A percentile compares a stretch with the other conserved stretches of the same genome.
phyloP scores from a whole-genome alignment of 2,329 filamentous ascomycete genomes.

The Ilyonectria mors-panacis region DNA sequence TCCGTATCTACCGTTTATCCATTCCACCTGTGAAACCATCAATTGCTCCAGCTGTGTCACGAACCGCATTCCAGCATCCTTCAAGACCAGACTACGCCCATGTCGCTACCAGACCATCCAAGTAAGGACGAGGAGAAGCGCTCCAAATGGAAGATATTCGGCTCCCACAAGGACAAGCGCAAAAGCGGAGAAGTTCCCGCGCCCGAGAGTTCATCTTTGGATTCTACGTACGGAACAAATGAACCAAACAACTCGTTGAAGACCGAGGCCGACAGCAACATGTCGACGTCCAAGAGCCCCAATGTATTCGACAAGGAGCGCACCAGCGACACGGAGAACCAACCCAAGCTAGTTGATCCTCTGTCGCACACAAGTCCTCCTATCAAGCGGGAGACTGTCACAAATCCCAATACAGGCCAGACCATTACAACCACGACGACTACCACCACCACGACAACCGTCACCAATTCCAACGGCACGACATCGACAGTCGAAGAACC shows the following conservation, averaged over 20 bases:
- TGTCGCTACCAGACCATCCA: constrained; percentile 31
- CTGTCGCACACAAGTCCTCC: constrained; percentile 26
- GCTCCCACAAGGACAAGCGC: constrained; percentile 42
- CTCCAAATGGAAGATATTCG: constrained; percentile 46
- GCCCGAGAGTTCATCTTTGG: constrained; percentile 31
- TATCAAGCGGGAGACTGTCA: constrained; percentile 34
- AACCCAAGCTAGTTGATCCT: constrained; percentile 6
- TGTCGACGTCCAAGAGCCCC: constrained; percentile 27
- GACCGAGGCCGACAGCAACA: constrained; percentile 35
- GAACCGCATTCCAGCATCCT: background rate
- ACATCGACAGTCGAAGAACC: constrained; percentile 41
- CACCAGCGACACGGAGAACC: background rate
- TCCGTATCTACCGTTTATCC: background rate
- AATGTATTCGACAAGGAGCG: constrained; percentile 9
- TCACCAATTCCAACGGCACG: constrained; percentile 44
- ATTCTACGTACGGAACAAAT: constrained; percentile 45
- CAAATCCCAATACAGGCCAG: constrained; percentile 44
- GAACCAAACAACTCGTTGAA: constrained; percentile 45
- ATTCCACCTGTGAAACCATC: background rate
- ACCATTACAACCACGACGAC: constrained; percentile 43
- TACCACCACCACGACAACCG: constrained; percentile 50
- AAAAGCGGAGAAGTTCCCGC: constrained; percentile 30
- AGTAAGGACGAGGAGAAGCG: constrained; percentile 38
- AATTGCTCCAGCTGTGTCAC: background rate
- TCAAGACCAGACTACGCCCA: background rate